Conservation (phyloP, 1,139 yeast genomes). For the Pichia sp. region DNA sequence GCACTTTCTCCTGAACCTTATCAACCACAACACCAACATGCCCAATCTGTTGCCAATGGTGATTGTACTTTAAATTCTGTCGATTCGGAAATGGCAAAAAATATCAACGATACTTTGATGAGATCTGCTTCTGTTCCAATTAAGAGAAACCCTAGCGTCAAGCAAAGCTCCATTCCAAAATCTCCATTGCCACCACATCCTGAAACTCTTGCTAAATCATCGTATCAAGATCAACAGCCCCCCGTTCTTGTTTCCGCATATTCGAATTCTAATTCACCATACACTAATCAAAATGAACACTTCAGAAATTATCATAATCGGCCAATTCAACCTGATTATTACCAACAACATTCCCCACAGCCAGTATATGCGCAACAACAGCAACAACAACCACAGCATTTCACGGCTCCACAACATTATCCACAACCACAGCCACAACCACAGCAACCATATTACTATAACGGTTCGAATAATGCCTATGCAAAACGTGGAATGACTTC, state of each 20-base stretch:
- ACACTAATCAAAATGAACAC: not conserved
- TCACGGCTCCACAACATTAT: too few species aligned
- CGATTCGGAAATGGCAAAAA: not conserved
- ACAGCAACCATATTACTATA: not conserved
- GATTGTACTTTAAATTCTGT: not conserved
- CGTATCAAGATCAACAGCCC: too few species aligned
- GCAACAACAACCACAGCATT: too few species aligned
- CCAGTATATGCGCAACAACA: constrained; percentile 2
- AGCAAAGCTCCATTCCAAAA: constrained; percentile 11
- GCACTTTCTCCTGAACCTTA: not conserved
- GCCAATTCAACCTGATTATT: not conserved
- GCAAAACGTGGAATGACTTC: not conserved
- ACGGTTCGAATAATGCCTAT: not conserved
- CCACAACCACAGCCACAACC: constrained; percentile 2
- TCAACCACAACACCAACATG: constrained; percentile 10
- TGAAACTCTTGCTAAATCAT: not conserved
- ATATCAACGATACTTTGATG: constrained; percentile 1
- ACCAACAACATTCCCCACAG: not conserved
- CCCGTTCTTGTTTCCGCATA: too few species aligned
- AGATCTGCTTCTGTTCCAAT: constrained; percentile 19
- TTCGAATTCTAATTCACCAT: too few species aligned
- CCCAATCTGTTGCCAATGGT: constrained; percentile 10
- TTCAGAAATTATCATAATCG: not conserved
- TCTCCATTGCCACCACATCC: constrained; percentile 9
- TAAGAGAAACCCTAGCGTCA: constrained; percentile 8